Conservation (phyloP, 495 filamentous ascomycete species). For the Ramalina intermedia region DNA sequence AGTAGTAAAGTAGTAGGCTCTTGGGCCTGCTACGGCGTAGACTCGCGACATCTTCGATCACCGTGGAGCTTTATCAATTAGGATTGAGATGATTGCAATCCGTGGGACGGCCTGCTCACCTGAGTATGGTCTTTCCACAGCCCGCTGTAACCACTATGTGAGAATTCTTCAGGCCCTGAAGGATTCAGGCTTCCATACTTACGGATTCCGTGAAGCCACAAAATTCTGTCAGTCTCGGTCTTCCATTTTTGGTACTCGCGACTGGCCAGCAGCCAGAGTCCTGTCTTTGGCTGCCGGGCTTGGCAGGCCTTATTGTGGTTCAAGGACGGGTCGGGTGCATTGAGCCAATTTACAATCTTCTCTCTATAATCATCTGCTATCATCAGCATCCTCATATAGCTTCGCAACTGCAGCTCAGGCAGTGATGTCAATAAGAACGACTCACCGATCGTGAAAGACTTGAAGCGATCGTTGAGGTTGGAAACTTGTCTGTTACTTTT, state of each 20-base stretch:
- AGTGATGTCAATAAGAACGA: no score
- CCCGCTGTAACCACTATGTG: background rate
- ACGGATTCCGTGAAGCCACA: conserved; percentile 2
- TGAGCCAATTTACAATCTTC: background rate
- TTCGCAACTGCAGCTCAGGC: no score
- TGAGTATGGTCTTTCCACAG: conserved; percentile 2
- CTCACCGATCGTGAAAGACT: no score
- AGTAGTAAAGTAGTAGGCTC: conserved; percentile 8
- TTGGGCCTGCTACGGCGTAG: background rate
- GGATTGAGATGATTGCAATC: no score
- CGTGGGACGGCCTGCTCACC: no score
- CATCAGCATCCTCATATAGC: no score
- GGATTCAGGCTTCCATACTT: no score
- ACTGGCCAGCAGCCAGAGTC: background rate
- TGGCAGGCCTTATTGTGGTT: background rate
- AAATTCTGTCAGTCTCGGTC: background rate
- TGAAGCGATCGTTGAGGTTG: no score
- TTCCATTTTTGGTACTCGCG: background rate
- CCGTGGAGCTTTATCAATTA: background rate
- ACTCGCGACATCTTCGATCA: background rate
- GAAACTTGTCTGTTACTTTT: background rate
- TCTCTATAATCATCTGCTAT: background rate
- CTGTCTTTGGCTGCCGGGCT: background rate
- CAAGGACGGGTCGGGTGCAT: background rate
- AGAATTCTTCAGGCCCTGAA: no score